phyloP scores from a whole-genome alignment of 2,329 filamentous ascomycete genomes.

The Pyricularia sp. region DNA sequence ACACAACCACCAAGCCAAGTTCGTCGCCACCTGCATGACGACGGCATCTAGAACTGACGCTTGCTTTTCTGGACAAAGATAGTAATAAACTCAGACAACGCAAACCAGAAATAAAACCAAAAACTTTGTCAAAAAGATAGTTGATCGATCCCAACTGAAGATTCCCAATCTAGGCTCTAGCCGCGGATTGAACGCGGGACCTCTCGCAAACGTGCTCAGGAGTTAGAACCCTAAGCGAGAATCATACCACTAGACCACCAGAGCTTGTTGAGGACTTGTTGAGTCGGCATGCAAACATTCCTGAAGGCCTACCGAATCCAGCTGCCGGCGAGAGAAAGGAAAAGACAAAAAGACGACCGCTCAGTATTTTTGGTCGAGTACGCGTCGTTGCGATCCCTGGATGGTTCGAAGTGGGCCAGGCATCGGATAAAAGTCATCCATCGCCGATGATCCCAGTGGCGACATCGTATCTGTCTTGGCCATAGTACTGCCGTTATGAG shows the following conservation, averaged over 20 bases:
- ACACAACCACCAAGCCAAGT: background rate
- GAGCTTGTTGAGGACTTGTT: background rate
- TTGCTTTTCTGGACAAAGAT: background rate
- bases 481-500: background rate
- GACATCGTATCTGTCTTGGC: background rate
- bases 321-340: background rate
- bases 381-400: background rate
- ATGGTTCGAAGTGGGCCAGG: background rate
- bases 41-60: background rate
- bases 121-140: no score
- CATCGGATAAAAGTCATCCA: background rate
- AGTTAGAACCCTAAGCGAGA: constrained; percentile 4
- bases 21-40: background rate
- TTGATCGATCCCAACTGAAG: no score
- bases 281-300: no score
- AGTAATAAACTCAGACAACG: background rate
- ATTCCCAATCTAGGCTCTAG: background rate
- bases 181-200: background rate
- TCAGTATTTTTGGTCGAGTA: background rate
- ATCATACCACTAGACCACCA: constrained; percentile 5
- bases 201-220: background rate
- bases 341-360: background rate
- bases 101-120: no score
- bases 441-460: background rate
- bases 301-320: background rate